These are phyloP conservation scores for Penicillium crystallinum DNA, from an alignment of 495 filamentous ascomycete species.

Conservation along the genomic window DNA sequence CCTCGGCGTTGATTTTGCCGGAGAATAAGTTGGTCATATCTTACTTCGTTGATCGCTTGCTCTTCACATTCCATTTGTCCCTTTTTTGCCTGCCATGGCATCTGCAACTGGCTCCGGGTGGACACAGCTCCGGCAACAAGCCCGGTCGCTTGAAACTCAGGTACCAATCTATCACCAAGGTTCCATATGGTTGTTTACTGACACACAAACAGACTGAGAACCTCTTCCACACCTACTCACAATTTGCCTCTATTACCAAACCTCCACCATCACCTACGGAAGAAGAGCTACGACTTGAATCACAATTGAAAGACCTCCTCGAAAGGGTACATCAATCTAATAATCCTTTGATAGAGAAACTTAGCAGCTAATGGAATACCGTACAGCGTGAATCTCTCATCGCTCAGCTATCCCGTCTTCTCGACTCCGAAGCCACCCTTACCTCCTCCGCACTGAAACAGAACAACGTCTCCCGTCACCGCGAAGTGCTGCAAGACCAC, in stretches of 20 bases:
- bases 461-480: constrained; percentile 87
- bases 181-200: constrained; percentile 4
- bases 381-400: constrained; percentile 74
- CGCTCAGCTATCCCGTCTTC: constrained; percentile 76
- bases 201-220: constrained; percentile 66
- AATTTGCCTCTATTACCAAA: constrained; percentile 78
- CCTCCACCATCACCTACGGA: constrained; percentile 78
- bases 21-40: constrained; percentile 4
- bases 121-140: constrained; percentile 93
- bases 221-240: constrained; percentile 91
- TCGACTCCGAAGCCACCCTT: constrained; percentile 89
- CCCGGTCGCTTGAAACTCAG: constrained; percentile 85
- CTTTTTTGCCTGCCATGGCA: constrained; percentile 49
- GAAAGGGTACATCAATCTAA: constrained; percentile 36
- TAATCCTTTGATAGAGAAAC: constrained; percentile 5
- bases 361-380: background rate
- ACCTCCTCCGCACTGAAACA: constrained; percentile 88
- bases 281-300: constrained; percentile 75
- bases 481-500: constrained; percentile 84
- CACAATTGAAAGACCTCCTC: constrained; percentile 78
- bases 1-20: constrained; percentile 5
- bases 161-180: constrained; percentile 41
- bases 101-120: constrained; percentile 76
- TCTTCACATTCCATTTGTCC: background rate
- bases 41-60: background rate